These are phyloP conservation scores for Pleurotus citrinopileatus DNA, from an alignment of 768 basidiomycete genomes.

Conservation along the genomic window DNA sequence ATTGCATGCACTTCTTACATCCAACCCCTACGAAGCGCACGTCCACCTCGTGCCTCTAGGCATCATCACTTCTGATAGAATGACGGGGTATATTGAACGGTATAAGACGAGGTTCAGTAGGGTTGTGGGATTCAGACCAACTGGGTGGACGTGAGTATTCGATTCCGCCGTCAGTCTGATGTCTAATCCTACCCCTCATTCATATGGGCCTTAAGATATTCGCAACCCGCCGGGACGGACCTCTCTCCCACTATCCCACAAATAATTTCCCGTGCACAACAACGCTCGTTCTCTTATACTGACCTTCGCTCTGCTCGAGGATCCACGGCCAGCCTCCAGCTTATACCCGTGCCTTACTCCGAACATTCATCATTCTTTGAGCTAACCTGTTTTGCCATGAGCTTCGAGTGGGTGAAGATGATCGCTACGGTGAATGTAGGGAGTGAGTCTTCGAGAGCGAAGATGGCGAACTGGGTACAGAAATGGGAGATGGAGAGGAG, in stretches of 20 bases:
- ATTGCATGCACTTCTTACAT: constrained; percentile 72
- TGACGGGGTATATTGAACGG: constrained; percentile 73
- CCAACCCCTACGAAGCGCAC: constrained; percentile 69
- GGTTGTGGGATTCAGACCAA: constrained; percentile 84
- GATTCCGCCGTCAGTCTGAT: constrained; percentile 2
- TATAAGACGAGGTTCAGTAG: constrained; percentile 71
- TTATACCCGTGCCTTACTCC: constrained; percentile 89
- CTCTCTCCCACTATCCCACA: constrained; percentile 60
- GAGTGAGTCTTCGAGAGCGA: constrained; percentile 65
- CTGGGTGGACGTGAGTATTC: constrained; percentile 89
- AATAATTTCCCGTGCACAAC: constrained; percentile 66
- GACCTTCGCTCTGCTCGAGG: constrained; percentile 69
- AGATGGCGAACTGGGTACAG: constrained; percentile 88
- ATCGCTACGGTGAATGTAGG: constrained; percentile 95
- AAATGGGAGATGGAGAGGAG: constrained; percentile 86
- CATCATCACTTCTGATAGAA: constrained; percentile 69
- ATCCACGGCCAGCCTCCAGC: constrained; percentile 63
- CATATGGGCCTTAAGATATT: constrained; percentile 44
- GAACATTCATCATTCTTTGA: constrained; percentile 97
- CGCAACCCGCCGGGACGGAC: constrained; percentile 62
- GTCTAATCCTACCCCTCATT: not conserved
- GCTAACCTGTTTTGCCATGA: constrained; percentile 92
- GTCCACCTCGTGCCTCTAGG: constrained; percentile 87
- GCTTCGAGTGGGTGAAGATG: constrained; percentile 81
- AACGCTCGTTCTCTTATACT: constrained; percentile 64